A percentile compares a stretch with the other conserved stretches of the same genome.
These are phyloP conservation scores for Plectosphaerella plurivora DNA, from an alignment of 2,329 filamentous ascomycete species.

Conservation along the genomic window DNA sequence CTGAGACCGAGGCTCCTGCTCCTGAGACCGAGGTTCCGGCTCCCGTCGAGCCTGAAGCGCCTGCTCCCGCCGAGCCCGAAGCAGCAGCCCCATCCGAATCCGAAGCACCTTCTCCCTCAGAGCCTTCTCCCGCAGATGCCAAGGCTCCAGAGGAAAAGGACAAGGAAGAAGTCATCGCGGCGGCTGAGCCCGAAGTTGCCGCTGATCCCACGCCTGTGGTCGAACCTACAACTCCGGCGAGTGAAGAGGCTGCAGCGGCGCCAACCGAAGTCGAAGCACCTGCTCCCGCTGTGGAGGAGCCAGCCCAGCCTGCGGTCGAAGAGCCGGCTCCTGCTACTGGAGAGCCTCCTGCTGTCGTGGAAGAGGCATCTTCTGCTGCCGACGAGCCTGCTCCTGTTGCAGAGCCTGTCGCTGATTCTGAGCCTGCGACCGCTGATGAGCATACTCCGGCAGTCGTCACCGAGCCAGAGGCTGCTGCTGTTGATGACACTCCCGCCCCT, in stretches of 20 bases:
- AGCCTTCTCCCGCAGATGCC: not conserved
- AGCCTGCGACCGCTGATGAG: too few species aligned
- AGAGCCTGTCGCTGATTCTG: too few species aligned
- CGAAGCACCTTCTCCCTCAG: not conserved
- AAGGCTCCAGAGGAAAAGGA: not conserved
- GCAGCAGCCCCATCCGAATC: not conserved
- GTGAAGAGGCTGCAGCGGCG: constrained; percentile 24
- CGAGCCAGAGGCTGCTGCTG: constrained; percentile 1
- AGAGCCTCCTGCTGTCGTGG: too few species aligned
- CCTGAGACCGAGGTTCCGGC: not conserved
- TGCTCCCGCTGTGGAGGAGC: not conserved
- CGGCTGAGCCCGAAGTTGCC: constrained; percentile 1
- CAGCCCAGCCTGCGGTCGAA: too few species aligned
- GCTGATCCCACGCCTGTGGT: not conserved
- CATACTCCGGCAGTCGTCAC: not conserved
- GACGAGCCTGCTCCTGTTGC: too few species aligned
- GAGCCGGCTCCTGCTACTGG: too few species aligned
- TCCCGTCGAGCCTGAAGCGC: not conserved
- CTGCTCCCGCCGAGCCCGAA: not conserved
- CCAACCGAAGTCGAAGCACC: not conserved
- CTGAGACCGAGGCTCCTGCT: not conserved
- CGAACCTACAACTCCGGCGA: constrained; percentile 20
- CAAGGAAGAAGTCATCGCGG: not conserved
- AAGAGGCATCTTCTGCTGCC: too few species aligned
- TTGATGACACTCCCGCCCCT: too few species aligned